Percentiles rank a stretch among this genome's conserved stretches.
Conservation (phyloP, 108 stramenopile species). For the Nitzschia inconspicua region DNA sequence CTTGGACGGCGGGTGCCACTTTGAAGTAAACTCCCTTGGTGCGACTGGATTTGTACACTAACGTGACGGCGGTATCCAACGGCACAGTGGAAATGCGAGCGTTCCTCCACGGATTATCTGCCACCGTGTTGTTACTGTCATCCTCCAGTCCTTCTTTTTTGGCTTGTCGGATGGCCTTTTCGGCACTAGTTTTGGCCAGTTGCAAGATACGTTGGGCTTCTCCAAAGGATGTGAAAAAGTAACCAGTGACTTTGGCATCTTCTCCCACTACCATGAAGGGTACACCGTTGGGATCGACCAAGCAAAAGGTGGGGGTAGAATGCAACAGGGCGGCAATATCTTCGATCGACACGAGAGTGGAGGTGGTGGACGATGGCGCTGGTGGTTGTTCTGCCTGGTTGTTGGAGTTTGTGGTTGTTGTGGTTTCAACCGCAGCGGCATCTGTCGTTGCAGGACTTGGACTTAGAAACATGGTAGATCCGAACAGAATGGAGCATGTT, state of each 20-base stretch:
- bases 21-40: conserved; percentile 58
- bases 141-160: conserved; percentile 27
- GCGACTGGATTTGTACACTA: conserved; percentile 47
- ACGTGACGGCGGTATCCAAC: conserved; percentile 69
- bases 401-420: no score
- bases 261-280: conserved; percentile 83
- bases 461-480: no score
- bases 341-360: no score
- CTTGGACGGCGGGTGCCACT: conserved; percentile 55
- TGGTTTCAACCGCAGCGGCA: no score
- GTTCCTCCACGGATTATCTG: conserved; percentile 68
- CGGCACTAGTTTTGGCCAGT: conserved; percentile 48
- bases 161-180: conserved; percentile 55
- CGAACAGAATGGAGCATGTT: no score
- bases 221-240: conserved; percentile 70
- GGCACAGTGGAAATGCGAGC: conserved; percentile 72
- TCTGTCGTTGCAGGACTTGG: no score
- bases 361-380: no score
- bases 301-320: conserved; percentile 65
- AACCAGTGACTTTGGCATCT: conserved; percentile 82
- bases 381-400: no score
- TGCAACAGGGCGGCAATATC: conserved; percentile 20
- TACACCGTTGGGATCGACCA: conserved; percentile 69
- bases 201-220: conserved; percentile 71
- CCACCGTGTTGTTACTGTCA: conserved; percentile 36